Conservation (phyloP, 257 asterid genomes). For the Cruciata laevipes region DNA sequence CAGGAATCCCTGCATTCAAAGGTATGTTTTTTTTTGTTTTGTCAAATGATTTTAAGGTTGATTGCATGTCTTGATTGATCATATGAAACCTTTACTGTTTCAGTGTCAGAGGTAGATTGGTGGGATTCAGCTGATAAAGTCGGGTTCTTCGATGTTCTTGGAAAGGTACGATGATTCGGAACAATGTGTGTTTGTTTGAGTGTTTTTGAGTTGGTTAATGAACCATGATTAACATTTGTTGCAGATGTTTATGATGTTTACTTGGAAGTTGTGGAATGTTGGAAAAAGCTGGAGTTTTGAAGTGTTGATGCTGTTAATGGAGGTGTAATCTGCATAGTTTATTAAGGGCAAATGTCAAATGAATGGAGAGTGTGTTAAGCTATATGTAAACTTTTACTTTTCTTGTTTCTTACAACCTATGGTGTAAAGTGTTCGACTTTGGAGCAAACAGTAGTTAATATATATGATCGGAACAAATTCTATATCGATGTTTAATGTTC, state of each 20-base stretch:
- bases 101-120: constrained; percentile 28
- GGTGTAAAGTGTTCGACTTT: not conserved
- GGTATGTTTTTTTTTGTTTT: not conserved
- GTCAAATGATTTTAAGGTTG: not conserved
- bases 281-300: not conserved
- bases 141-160: constrained; percentile 10
- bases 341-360: constrained; percentile 5
- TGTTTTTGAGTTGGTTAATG: not conserved
- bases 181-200: not conserved
- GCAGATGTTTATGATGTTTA: constrained; percentile 18
- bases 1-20: constrained; percentile 21
- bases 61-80: not conserved
- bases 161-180: constrained; percentile 8
- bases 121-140: constrained; percentile 13
- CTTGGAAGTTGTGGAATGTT: not conserved
- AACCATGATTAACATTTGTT: not conserved
- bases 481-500: too few species aligned
- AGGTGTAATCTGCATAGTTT: constrained; percentile 21
- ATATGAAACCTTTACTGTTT: not conserved
- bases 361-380: constrained; percentile 9
- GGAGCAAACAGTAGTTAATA: too few species aligned
- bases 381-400: not conserved
- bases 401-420: not conserved
- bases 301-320: constrained; percentile 14
- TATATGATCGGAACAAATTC: too few species aligned